phyloP scores from a whole-genome alignment of 73 alveolate species.

The Paramecium sonneborni region DNA sequence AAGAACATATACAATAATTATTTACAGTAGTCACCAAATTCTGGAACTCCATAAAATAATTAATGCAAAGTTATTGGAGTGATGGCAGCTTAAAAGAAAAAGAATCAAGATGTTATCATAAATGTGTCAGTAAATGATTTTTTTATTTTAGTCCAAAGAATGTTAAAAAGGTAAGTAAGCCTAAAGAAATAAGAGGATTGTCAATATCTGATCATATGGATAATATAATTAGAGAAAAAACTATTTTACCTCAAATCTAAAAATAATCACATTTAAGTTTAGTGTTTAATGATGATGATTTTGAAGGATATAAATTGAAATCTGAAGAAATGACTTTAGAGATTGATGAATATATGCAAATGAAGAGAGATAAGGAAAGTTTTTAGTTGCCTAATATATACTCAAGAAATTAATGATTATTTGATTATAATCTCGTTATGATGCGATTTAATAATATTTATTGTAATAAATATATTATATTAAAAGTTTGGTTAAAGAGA shows the following conservation, averaged over 20 bases:
- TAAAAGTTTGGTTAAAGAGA: background rate
- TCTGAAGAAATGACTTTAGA: constrained; percentile 1
- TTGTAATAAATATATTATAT: background rate
- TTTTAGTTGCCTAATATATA: background rate
- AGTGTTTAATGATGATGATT: background rate
- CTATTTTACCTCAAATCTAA: background rate
- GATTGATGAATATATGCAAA: background rate
- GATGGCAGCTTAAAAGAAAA: background rate
- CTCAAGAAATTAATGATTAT: background rate
- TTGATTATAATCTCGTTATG: background rate
- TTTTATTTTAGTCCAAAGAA: background rate
- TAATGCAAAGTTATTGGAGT: background rate
- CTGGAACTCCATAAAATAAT: background rate
- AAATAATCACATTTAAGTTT: background rate
- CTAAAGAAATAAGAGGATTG: background rate
- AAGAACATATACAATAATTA: background rate
- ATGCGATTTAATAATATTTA: background rate
- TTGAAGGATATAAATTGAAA: background rate
- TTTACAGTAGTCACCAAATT: background rate
- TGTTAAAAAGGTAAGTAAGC: background rate
- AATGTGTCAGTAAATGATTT: background rate
- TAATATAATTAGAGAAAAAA: background rate
- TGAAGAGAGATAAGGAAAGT: background rate
- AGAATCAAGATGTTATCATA: background rate
- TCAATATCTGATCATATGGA: background rate